A percentile compares a stretch with the other conserved stretches of the same genome.
These are phyloP conservation scores for Cajanus cajan DNA, from an alignment of 306 rosid genomes.

Conservation along the genomic window DNA sequence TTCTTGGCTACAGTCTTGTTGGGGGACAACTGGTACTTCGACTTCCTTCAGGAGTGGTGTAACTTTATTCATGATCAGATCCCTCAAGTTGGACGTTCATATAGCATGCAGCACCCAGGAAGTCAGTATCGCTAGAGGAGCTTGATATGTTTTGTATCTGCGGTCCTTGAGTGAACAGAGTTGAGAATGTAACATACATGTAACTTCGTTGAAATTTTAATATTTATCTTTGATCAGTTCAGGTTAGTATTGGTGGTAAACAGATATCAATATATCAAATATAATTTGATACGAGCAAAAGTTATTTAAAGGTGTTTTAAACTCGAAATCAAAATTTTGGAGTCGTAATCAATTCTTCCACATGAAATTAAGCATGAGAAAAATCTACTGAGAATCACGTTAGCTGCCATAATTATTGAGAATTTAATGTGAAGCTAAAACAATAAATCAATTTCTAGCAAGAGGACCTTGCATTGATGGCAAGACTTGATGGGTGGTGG, in stretches of 20 bases:
- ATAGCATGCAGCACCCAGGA: background rate
- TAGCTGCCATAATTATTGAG: too few species aligned
- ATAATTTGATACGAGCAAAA: too few species aligned
- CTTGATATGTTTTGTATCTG: background rate
- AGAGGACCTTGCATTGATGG: too few species aligned
- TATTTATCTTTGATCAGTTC: background rate
- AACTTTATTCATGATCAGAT: conserved; percentile 10
- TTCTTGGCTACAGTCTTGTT: conserved; percentile 51
- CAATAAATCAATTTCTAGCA: too few species aligned
- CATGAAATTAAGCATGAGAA: too few species aligned
- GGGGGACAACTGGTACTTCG: conserved; percentile 78
- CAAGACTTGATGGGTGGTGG: too few species aligned
- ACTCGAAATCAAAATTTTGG: too few species aligned
- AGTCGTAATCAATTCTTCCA: too few species aligned
- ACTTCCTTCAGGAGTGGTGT: conserved; percentile 76
- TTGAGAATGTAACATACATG: conserved; percentile 24
- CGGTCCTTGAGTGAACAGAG: background rate
- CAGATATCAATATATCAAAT: too few species aligned
- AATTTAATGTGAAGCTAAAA: too few species aligned
- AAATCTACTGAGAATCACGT: too few species aligned
- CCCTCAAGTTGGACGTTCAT: conserved; percentile 6
- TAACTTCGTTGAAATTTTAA: background rate
- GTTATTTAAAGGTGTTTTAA: too few species aligned
- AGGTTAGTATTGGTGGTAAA: background rate
- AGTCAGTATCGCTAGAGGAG: background rate